phyloP scores from a whole-genome alignment of 2,329 filamentous ascomycete species.

The Seiridium unicorne region DNA sequence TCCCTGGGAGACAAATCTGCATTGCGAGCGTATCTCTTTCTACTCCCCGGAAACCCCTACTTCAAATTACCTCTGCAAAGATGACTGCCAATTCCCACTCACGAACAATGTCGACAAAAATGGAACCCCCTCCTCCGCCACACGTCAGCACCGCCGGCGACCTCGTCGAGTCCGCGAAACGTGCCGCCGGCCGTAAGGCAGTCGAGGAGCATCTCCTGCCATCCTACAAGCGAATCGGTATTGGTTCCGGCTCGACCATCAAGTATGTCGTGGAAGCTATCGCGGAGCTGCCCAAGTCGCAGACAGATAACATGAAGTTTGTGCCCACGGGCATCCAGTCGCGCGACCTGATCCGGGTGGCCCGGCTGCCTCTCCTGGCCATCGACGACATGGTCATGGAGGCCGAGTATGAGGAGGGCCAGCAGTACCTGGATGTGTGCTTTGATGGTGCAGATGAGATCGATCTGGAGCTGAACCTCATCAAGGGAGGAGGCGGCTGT shows the following conservation, averaged over 20 bases:
- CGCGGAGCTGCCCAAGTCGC: conserved; percentile 52
- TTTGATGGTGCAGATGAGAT: conserved; percentile 98
- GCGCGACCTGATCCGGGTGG: conserved; percentile 77
- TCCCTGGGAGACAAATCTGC: not conserved
- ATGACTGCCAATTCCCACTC: too few relatives aligned
- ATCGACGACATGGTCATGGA: conserved; percentile 71
- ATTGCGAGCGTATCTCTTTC: not conserved
- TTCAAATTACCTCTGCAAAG: too few relatives aligned
- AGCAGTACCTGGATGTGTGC: conserved; percentile 72
- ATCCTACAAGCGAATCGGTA: conserved; percentile 65
- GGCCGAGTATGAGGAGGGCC: conserved; percentile 37
- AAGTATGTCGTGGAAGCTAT: conserved; percentile 86
- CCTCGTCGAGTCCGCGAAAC: conserved; percentile 56
- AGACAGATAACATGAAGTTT: conserved; percentile 71
- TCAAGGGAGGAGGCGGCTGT: conserved; percentile 97
- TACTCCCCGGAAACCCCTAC: not conserved
- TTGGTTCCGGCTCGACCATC: conserved; percentile 78
- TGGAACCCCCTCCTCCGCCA: conserved; percentile 11
- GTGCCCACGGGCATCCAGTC: conserved; percentile 91
- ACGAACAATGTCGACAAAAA: conserved; percentile 1
- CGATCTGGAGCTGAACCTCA: conserved; percentile 90
- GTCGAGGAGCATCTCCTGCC: conserved; percentile 70
- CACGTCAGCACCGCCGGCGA: conserved; percentile 12
- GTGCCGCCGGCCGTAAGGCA: conserved; percentile 70
- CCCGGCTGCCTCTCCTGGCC: conserved; percentile 73